These are phyloP conservation scores for Colletotrichum higginsianum DNA, from an alignment of 2,329 filamentous ascomycete genomes.

Conservation along the genomic window DNA sequence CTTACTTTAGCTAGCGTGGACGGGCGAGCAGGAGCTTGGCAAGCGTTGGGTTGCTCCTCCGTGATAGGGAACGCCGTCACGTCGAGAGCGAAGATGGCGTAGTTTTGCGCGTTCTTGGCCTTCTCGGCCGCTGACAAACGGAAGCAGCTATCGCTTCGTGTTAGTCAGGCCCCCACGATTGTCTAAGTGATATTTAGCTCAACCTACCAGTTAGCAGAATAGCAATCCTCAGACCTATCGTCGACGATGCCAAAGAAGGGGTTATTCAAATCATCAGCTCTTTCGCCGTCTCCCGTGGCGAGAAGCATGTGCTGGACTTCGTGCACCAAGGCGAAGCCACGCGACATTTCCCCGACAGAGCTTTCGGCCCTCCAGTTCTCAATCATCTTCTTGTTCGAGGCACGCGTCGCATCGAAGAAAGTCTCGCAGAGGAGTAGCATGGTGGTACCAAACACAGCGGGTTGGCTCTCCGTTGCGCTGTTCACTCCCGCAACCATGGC, in stretches of 20 bases:
- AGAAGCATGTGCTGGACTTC: constrained; percentile 2
- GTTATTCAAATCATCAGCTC: neutral
- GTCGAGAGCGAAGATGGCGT: constrained; percentile 3
- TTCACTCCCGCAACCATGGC: constrained; percentile 15
- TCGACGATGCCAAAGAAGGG: neutral
- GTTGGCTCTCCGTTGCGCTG: neutral
- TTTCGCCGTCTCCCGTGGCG: neutral
- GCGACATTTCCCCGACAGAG: neutral
- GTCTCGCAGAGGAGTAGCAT: constrained; percentile 17
- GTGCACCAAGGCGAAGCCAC: neutral
- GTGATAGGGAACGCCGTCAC: neutral
- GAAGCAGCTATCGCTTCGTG: neutral
- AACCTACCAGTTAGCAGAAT: neutral
- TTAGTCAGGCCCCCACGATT: neutral
- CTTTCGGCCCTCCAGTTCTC: constrained; percentile 1
- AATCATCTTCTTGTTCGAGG: constrained; percentile 8
- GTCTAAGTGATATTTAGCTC: too few relatives aligned
- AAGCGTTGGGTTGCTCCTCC: neutral
- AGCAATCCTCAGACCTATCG: neutral
- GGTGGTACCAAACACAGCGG: neutral
- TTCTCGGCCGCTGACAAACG: neutral
- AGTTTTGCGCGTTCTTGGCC: constrained; percentile 8
- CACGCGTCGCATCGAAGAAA: constrained; percentile 12
- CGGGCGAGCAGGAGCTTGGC: neutral
- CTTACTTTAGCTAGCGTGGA: neutral